Base-by-base conservation (phyloP, 2,329 filamentous ascomycete genomes). In the Diplocarpon mali region DNA sequence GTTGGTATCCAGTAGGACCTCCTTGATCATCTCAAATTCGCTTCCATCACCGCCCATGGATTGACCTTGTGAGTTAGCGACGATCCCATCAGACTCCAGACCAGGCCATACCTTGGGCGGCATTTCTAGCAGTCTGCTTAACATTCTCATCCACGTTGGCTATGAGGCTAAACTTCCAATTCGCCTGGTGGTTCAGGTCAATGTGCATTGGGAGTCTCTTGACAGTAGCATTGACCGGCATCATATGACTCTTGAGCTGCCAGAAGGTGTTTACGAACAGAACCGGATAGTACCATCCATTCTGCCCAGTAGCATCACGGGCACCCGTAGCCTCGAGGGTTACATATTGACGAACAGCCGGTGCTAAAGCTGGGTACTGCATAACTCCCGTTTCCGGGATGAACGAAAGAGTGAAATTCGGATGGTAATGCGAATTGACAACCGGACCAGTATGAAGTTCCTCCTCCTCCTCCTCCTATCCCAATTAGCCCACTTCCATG, bases 11-110 rank as follows among this genome's bases (percentile, higher is more conserved):
- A 96, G 73, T 32, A 98, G 74, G 38, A 96, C 84, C 60, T 93
- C 85, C 71, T 98, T 98, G 70, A 98, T 80, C 76, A 95, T 87
- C 63, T 98, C 92, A 58, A 96, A 85, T 65, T 98, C 92, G 46
- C 76, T 85, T 35, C 92, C 92, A 61, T 96, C 92, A 46, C 89
- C 85, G 30, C 83, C 83, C 86, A 78, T 5, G 83, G 70, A 2
- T 45, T 54, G 49, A 28, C 57, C 59, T 55, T 17, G n/a, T 6
- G 30, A 7, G 16, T 55, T 44, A 55, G 53, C 32, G 11, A 15
- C 13, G 6, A 30, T 32, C 7, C 29, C 31, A 16, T 12, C 14
- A 7, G 3, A 16, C 3, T 11, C 6, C 2, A 4, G 9, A 27
- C 29, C 11, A 7, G 14, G 12, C 46, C 78, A 72, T 37, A 86